These are phyloP conservation scores for Saccharomyces pastorianus DNA, from an alignment of 1,139 yeast genomes.

Conservation along the genomic window DNA sequence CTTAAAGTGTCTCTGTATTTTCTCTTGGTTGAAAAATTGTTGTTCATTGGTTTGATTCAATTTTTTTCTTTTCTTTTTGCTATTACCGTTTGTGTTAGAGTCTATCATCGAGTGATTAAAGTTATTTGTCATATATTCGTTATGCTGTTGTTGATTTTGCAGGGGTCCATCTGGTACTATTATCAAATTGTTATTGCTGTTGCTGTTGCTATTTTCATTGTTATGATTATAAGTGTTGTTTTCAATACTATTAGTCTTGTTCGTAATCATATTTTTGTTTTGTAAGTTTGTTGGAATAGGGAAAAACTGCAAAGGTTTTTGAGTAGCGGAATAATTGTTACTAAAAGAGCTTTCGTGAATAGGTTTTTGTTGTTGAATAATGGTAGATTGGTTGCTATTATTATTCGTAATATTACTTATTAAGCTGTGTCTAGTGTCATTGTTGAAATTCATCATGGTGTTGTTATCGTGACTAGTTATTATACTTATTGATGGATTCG, in stretches of 20 bases:
- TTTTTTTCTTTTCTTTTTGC: slow-evolving; percentile 3
- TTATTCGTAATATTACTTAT: slow-evolving; percentile 6
- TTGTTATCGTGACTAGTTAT: slow-evolving; percentile 8
- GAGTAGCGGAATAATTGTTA: slow-evolving; percentile 25
- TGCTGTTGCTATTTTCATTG: slow-evolving; percentile 12
- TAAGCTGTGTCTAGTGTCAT: slow-evolving; percentile 8
- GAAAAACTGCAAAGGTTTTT: slow-evolving; percentile 30
- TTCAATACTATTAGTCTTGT: neutral
- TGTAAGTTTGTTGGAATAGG: slow-evolving; percentile 24
- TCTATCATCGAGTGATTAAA: neutral
- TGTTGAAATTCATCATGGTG: slow-evolving; percentile 6
- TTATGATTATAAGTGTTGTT: slow-evolving; percentile 4
- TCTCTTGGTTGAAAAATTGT: slow-evolving; percentile 7
- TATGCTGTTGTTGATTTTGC: neutral
- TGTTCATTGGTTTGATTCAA: neutral
- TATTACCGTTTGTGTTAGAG: neutral
- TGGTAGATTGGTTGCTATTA: neutral
- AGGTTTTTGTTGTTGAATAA: slow-evolving; percentile 14
- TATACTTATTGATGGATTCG: slow-evolving; percentile 4
- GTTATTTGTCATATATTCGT: neutral
- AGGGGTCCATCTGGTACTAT: neutral
- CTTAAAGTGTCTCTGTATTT: slow-evolving; percentile 16
- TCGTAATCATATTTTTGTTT: slow-evolving; percentile 10
- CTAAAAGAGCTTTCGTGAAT: slow-evolving; percentile 6
- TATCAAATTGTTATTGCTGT: slow-evolving; percentile 10